phyloP scores from a whole-genome alignment of 768 basidiomycete species.

The Rhodotorula paludigena region DNA sequence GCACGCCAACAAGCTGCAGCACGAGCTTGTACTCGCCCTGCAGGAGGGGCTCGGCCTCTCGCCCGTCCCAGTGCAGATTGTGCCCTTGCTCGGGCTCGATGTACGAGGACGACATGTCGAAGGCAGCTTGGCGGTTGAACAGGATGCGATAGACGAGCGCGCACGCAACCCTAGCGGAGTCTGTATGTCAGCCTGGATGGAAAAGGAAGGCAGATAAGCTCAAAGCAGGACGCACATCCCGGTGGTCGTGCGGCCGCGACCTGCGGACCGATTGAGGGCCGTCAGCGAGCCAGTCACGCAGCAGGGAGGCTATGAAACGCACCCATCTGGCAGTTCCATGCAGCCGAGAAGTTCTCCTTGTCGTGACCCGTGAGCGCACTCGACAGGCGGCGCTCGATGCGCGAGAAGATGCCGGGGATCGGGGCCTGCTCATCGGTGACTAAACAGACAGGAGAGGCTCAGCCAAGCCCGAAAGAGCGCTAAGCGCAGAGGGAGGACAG shows the following conservation, averaged over 20 bases:
- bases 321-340: constrained; percentile 97
- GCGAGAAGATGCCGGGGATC: constrained; percentile 74
- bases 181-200: not conserved
- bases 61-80: constrained; percentile 21
- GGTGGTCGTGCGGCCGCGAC: constrained; percentile 69
- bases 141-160: constrained; percentile 41
- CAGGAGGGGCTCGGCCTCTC: constrained; percentile 36
- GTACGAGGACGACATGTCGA: constrained; percentile 26
- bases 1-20: constrained; percentile 61
- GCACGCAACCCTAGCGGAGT: constrained; percentile 42
- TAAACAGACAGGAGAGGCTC: too few relatives aligned
- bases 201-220: constrained; percentile 10
- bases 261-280: constrained; percentile 5
- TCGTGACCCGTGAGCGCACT: constrained; percentile 45
- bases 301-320: too few relatives aligned
- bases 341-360: constrained; percentile 39
- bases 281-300: too few relatives aligned
- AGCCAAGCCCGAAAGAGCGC: too few relatives aligned
- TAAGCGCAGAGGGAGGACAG: constrained; percentile 59
- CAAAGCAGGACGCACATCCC: constrained; percentile 57
- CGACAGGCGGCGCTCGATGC: constrained; percentile 68
- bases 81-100: constrained; percentile 14
- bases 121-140: constrained; percentile 36
- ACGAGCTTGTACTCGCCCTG: constrained; percentile 95
- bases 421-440: constrained; percentile 98